Base-by-base conservation (phyloP, 129 eudicot genomes). In the Kitagawia praeruptora region DNA sequence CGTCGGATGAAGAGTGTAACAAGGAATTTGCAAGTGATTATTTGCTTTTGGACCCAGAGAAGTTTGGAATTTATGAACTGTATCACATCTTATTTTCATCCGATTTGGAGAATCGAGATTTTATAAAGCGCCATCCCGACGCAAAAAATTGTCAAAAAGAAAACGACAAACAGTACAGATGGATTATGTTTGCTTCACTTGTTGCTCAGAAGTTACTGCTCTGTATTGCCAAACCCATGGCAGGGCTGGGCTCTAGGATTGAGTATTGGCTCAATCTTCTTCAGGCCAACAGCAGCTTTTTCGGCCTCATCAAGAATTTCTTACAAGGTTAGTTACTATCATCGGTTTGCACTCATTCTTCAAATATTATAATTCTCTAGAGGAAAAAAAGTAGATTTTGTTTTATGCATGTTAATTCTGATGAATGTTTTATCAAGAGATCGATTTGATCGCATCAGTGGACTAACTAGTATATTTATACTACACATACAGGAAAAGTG, bases 11-110 rank as follows among this genome's bases (percentile, higher is more conserved):
- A 11, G 69, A 37, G 44, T 87, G 87, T 56, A 73, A 87, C 85
- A 89, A 87, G 53, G 75, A 81, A 37, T 87, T 83, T 46, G 82
- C 81, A 34, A 63, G 81, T 47, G 80, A 89, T 45, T 81, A 87
- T 85, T 53, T 91, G 81, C 75, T 87, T 44, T 82, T 91, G 83
- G 86, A 82, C 40, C 93, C 93, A 0, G 80, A 89, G 71, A 87
- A 89, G 10, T 85, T 84, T 0, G 83, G 87, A 34, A 46, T 88
- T 0, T 37, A 47, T 18, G 89, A 84, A 58, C 80, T 89, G 4
- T 37, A 66, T 3, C 84, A 31, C 51, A 83, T 89, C 77, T 78
- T 89, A 75, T 84, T 87, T 75, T 87, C 88, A 34, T 77, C 78
- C 21, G 77, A 87, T 47, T 71, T 89, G 12, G 82, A 76, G 47